These are phyloP conservation scores for Tetradesmus lagerheimii DNA, from an alignment of 139 green algal species.

Conservation along the genomic window DNA sequence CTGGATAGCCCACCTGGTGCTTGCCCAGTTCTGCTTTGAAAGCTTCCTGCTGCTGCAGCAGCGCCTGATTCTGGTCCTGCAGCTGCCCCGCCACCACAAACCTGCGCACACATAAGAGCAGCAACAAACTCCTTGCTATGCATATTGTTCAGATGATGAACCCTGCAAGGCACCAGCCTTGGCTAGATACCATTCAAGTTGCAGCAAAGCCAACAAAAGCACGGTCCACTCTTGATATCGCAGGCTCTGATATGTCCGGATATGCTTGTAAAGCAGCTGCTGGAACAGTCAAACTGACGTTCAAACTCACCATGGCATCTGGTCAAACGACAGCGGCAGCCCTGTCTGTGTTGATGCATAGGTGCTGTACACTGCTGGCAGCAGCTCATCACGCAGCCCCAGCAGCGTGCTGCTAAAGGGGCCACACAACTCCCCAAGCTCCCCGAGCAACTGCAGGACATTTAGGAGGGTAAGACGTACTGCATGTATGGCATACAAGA, in stretches of 20 bases:
- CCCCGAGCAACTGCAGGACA: conserved; percentile 61
- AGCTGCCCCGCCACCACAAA: not conserved
- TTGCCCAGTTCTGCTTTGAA: not conserved
- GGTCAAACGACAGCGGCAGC: conserved; percentile 40
- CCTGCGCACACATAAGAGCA: not conserved
- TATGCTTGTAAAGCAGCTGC: not conserved
- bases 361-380: conserved; percentile 38
- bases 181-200: too few species aligned
- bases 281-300: not conserved
- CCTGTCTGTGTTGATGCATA: not conserved
- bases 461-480: too few species aligned
- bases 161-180: too few species aligned
- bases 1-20: not conserved
- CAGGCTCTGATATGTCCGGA: too few species aligned
- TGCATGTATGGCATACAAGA: too few species aligned
- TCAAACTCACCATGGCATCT: conserved; percentile 31
- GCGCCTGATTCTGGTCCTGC: not conserved
- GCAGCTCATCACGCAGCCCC: conserved; percentile 10
- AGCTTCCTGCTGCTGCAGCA: conserved; percentile 26
- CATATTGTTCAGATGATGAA: too few species aligned
- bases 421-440: conserved; percentile 67
- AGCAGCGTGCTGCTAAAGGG: conserved; percentile 40
- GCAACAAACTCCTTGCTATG: too few species aligned
- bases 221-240: too few species aligned
- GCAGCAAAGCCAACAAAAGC: too few species aligned